These are phyloP conservation scores for Wickerhamomyces strasburgensis DNA, from an alignment of 805 yeast genomes.

Conservation along the genomic window DNA sequence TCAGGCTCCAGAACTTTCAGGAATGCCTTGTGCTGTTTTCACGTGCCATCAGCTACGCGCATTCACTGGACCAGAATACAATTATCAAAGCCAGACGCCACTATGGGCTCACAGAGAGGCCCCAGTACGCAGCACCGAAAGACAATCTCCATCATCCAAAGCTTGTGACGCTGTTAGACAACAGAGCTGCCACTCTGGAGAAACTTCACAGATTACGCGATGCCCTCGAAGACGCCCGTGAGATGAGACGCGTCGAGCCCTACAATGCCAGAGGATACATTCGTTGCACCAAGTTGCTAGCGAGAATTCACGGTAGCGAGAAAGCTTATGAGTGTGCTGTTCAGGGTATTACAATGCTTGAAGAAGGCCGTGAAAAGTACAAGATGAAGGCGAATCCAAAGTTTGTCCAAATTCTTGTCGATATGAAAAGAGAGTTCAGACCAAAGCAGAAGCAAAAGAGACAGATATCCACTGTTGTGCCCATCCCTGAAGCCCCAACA, in stretches of 20 bases:
- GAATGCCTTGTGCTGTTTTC: constrained; percentile 15
- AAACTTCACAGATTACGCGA: constrained; percentile 9
- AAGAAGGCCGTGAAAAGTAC: constrained; percentile 10
- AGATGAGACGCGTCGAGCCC: constrained; percentile 20
- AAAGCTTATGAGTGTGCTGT: constrained; percentile 9
- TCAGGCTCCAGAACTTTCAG: constrained; percentile 10
- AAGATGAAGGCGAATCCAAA: constrained; percentile 9
- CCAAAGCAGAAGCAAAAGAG: too few species aligned
- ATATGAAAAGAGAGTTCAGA: too few species aligned
- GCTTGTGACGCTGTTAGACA: constrained; percentile 19
- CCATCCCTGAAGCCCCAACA: too few species aligned
- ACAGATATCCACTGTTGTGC: too few species aligned
- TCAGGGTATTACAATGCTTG: constrained; percentile 11
- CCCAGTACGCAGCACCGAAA: constrained; percentile 7
- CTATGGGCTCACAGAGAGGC: constrained; percentile 15
- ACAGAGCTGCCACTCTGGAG: constrained; percentile 21
- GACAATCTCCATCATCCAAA: constrained; percentile 20
- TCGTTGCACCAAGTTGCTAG: constrained; percentile 14
- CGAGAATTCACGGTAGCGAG: constrained; percentile 2
- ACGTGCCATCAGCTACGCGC: constrained; percentile 17
- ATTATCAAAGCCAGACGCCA: constrained; percentile 7
- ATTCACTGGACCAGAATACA: constrained; percentile 14
- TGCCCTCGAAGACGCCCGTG: constrained; percentile 18
- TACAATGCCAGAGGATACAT: constrained; percentile 23
- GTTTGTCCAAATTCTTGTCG: too few species aligned